These are phyloP conservation scores for Peniophora sp. DNA, from an alignment of 1,284 basidiomycete genomes.

Conservation along the genomic window DNA sequence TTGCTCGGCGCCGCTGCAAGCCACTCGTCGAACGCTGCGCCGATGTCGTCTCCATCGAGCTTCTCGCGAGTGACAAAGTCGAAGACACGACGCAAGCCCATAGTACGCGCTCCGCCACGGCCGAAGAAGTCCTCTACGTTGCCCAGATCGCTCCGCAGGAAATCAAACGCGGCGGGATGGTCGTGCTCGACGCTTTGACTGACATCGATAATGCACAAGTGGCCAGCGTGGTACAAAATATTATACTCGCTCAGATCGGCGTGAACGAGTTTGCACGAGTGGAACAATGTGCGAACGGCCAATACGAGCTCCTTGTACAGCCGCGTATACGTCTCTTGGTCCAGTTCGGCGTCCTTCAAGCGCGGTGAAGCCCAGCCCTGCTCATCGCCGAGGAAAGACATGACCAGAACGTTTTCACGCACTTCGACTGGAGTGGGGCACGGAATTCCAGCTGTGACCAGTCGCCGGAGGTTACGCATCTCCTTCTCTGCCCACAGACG, in stretches of 20 bases:
- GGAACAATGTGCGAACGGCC: slow-evolving; percentile 80
- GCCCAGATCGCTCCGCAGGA: slow-evolving; percentile 86
- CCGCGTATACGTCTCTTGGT: slow-evolving; percentile 40
- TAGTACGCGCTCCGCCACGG: slow-evolving; percentile 63
- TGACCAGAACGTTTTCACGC: slow-evolving; percentile 94
- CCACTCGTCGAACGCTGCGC: slow-evolving; percentile 40
- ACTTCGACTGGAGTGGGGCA: slow-evolving; percentile 91
- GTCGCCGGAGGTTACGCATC: slow-evolving; percentile 88
- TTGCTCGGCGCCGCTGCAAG: slow-evolving; percentile 29
- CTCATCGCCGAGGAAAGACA: slow-evolving; percentile 84
- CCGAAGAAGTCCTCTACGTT: slow-evolving; percentile 94
- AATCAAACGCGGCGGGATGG: slow-evolving; percentile 94
- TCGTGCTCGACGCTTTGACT: slow-evolving; percentile 99
- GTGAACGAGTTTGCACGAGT: slow-evolving; percentile 90
- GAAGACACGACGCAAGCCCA: slow-evolving; percentile 82
- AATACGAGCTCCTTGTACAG: slow-evolving; percentile 83
- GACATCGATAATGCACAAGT: slow-evolving; percentile 96
- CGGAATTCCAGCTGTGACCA: slow-evolving; percentile 75
- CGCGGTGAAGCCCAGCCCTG: slow-evolving; percentile 88
- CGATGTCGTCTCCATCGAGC: slow-evolving; percentile 30
- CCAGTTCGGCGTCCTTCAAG: slow-evolving; percentile 79
- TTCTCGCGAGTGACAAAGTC: slow-evolving; percentile 77
- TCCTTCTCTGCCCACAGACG: slow-evolving; percentile 99
- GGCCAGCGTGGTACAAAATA: slow-evolving; percentile 76
- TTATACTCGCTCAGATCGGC: slow-evolving; percentile 99